Evolutionary conservation across 2,329 filamentous ascomycete genomes (phyloP).

Genomic region (Exophiala lecanii-corni): DNA sequence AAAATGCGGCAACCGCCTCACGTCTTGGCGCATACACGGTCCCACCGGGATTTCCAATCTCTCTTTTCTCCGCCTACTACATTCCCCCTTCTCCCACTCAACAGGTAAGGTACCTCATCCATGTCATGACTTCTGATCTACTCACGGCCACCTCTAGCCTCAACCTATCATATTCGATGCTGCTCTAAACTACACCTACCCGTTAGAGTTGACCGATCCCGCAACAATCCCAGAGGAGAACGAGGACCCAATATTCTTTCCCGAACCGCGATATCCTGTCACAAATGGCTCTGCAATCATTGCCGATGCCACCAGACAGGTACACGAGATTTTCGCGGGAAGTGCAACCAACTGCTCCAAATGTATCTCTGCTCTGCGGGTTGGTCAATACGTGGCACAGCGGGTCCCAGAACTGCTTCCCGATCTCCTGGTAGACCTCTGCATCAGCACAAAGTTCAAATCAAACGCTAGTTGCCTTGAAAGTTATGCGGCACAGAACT

Average conservation of each 20-base stretch:
- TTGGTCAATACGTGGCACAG: constrained; percentile 49
- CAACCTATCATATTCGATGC: constrained; percentile 52
- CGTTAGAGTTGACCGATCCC: constrained; percentile 52
- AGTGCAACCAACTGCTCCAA: constrained; percentile 47
- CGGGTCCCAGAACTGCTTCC: constrained; percentile 48
- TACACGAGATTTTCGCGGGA: constrained; percentile 42
- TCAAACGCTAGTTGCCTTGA: constrained; percentile 45
- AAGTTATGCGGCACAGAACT: constrained; percentile 44
- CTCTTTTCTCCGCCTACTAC: constrained; percentile 24
- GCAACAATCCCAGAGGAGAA: constrained; percentile 47
- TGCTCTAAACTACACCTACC: constrained; percentile 51
- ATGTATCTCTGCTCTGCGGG: constrained; percentile 49
- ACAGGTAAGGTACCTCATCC: constrained; percentile 10
- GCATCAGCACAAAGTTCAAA: constrained; percentile 45
- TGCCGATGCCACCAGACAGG: constrained; percentile 38
- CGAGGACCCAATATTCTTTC: constrained; percentile 49
- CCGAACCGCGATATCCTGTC: constrained; percentile 44
- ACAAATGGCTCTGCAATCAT: constrained; percentile 28
- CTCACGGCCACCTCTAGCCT: constrained; percentile 33
- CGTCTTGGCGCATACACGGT: constrained; percentile 19
- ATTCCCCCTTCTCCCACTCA: constrained; percentile 23
- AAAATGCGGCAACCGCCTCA: constrained; percentile 3
- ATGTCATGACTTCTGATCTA: too few relatives aligned
- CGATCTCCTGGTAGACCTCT: constrained; percentile 48
- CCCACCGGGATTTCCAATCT: constrained; percentile 23